Evolutionary conservation across 2,329 filamentous ascomycete species (phyloP).

Genomic region (Myotisia sp.): DNA sequence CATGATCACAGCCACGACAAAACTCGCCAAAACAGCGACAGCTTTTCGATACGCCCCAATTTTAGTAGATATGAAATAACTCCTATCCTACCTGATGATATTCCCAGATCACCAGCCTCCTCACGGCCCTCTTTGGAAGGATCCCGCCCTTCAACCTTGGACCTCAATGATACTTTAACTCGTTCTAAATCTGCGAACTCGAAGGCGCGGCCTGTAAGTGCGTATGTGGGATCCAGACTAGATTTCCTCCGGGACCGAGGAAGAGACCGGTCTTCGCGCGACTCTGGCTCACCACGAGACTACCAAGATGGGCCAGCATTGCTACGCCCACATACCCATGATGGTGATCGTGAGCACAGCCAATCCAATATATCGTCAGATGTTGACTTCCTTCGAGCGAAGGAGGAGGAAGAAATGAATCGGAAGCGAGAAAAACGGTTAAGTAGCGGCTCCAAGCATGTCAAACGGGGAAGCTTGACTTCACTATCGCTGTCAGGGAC

Average conservation of each 20-base stretch:
- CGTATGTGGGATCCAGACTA: slow-evolving; percentile 67
- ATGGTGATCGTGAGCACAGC: slow-evolving; percentile 22
- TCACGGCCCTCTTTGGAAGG: slow-evolving; percentile 58
- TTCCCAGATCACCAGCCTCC: slow-evolving; percentile 42
- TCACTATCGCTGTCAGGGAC: slow-evolving; percentile 55
- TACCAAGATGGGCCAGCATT: slow-evolving; percentile 24
- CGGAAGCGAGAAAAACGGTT: slow-evolving; percentile 41
- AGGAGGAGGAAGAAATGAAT: slow-evolving; percentile 51
- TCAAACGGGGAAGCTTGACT: slow-evolving; percentile 59
- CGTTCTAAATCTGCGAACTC: slow-evolving; percentile 51
- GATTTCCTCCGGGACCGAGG: slow-evolving; percentile 73
- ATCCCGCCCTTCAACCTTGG: slow-evolving; percentile 48
- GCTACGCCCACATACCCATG: slow-evolving; percentile 22
- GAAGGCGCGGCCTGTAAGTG: slow-evolving; percentile 62
- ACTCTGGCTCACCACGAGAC: slow-evolving; percentile 17
- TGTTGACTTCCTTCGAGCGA: slow-evolving; percentile 65
- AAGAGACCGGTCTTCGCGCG: slow-evolving; percentile 32
- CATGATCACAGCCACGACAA: slow-evolving; percentile 17
- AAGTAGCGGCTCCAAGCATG: slow-evolving; percentile 46
- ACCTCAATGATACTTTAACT: slow-evolving; percentile 44
- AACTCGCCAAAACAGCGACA: slow-evolving; percentile 6
- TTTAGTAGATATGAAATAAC: slow-evolving; percentile 21
- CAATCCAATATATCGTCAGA: slow-evolving; percentile 57
- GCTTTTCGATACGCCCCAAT: slow-evolving; percentile 1
- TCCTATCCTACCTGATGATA: slow-evolving; percentile 36